Base-by-base conservation (phyloP, 1,139 yeast genomes). In the Geotrichum carabidarum region DNA sequence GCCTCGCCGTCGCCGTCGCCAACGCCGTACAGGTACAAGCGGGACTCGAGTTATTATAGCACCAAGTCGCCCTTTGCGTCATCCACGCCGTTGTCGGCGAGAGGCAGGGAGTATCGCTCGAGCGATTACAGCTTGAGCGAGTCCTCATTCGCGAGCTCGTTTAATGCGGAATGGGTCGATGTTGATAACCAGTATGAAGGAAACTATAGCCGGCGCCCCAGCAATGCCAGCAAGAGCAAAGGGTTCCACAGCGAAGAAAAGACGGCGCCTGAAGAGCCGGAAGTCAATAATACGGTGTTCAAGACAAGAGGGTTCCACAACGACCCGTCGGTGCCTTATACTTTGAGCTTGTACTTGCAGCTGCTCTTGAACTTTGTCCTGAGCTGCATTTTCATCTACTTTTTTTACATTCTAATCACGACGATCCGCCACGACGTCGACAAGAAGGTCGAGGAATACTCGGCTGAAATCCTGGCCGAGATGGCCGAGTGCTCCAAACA, bases 401-500 rank as follows among this genome's bases (percentile, higher is more conserved):
- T 84, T 50, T 71, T 84, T 1, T 74, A 74, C 60, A 68, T 82
- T 0, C 77, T 86, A 60, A 74, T 84, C 15, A 71, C 76, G 14
- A 80, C 93, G 1, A 78, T 91, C 7, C 76, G 80, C 47, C 74
- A 81, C 8, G 99, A 93, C 68, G 83, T 91, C 44, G 80, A 81
- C 61, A 78, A 78, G 68, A 80, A 84, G 67, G 75, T 89, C 56
- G 89, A 83, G 61, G 74, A 79, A 46, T 79, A 85, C 67, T 76
- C 86, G 1, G 68, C 79, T 27, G 82, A 84, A 55, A 78, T 81
- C 27, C 65, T 82, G 50, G 80, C 81, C 59, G 86, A 90, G 67
- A 86, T 90, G 64, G 74, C 84, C 5, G 68, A 74, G 36, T 93
- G 99, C 68, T 75, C 84, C 4, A 75, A 83, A 50, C 85, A 88